These are phyloP conservation scores for Euphorbia pulcherrima DNA, from an alignment of 345 rosid genomes.

Conservation along the genomic window DNA sequence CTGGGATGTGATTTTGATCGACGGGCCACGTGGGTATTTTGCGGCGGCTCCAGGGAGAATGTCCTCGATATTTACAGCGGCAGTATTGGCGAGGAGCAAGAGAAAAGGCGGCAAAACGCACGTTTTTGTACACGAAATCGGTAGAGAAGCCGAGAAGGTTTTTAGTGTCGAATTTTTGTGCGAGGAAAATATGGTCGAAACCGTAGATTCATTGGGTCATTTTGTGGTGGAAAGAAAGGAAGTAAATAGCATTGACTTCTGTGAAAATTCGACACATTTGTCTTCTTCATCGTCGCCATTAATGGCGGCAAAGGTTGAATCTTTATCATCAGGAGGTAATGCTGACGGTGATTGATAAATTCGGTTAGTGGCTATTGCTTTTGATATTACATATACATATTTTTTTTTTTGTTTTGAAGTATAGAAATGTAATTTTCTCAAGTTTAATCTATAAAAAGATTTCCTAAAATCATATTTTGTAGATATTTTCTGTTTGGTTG, in stretches of 20 bases:
- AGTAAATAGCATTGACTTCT: constrained; percentile 34
- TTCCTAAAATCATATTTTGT: background rate
- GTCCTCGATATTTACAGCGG: constrained; percentile 80
- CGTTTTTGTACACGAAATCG: constrained; percentile 73
- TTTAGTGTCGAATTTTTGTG: constrained; percentile 72
- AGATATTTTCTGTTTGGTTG: constrained; percentile 6
- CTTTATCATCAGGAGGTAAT: constrained; percentile 20
- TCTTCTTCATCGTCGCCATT: constrained; percentile 19
- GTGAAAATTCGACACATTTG: constrained; percentile 35
- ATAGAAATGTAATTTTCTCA: constrained; percentile 22
- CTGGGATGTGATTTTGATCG: constrained; percentile 80
- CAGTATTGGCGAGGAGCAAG: constrained; percentile 70
- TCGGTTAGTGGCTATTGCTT: constrained; percentile 2
- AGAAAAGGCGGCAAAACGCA: constrained; percentile 39
- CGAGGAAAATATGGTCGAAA: constrained; percentile 57
- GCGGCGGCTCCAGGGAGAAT: constrained; percentile 68
- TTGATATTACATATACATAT: constrained; percentile 9
- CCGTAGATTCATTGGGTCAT: constrained; percentile 52
- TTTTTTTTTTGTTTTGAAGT: background rate
- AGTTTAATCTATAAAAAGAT: constrained; percentile 10
- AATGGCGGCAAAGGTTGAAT: constrained; percentile 16
- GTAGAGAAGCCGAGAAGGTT: constrained; percentile 60
- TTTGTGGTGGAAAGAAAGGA: constrained; percentile 39
- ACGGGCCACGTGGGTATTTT: constrained; percentile 72
- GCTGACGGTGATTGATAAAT: constrained; percentile 24